Evolutionary conservation across 768 basidiomycete species (phyloP), one percentile per base, ranked within the genome.

Genomic region (Russula olivacea): DNA sequence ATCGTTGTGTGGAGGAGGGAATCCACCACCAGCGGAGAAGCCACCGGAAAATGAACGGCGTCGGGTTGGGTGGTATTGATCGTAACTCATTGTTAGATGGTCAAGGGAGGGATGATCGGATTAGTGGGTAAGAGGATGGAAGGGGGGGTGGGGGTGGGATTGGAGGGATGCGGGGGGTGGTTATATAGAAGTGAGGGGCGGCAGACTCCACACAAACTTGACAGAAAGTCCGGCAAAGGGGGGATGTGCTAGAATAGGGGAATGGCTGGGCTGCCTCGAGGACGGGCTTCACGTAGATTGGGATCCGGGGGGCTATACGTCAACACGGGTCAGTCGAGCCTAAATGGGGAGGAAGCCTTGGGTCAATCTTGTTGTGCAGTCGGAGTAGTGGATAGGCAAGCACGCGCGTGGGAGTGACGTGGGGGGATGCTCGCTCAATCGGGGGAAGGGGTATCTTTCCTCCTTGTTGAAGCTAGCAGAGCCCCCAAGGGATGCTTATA

Each of bases 261-360:
- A 57, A 53, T 58, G 53, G 40, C 50, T 65, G 56, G 25, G 28
- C 56, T 45, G 65, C 65, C 65, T 66, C 62, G 65, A 66, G 65
- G 65, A 63, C 30, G n/a, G 23, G 52, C 32, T 17, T 47, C 58
- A 30, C 38, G 57, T 19, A 32, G 23, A 55, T 55, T 43, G 48
- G 53, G 58, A 50, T 64, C 41, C 58, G 47, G 65, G 65, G 65
- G 53, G 17, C 9, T 10, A 19, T 55, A 64, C 65, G 65, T 64
- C 58, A 64, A 59, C 53, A 58, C 54, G 62, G 61, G 43, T 12
- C 50, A 38, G 52, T 48, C 36, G 64, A 40, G 25, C 62, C 54
- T 55, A 52, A 66, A 64, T 21, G 54, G 56, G 47, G 57, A 34
- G 23, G 59, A 51, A 65, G 52, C 40, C 50, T 47, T 47, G 23